Base-by-base conservation (phyloP, 331 rosid genomes). In the Cydonia oblonga region DNA sequence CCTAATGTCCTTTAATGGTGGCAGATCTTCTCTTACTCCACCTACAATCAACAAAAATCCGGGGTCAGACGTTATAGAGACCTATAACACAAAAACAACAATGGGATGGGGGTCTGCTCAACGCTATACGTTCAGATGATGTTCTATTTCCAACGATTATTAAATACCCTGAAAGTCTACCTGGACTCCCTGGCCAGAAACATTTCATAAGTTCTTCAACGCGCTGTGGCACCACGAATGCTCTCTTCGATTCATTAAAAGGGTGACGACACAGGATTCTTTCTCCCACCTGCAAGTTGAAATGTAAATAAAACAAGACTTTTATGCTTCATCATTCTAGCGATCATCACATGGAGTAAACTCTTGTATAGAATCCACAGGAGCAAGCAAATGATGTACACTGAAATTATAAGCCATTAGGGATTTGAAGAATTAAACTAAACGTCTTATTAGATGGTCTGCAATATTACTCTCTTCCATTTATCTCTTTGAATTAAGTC, bases 241-340 rank as follows among this genome's bases (percentile, higher is more conserved):
- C 99, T 83, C 99, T 88, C 81, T 95, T 95, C 56, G 99, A 95
- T 82, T 95, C 99, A 74, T 88, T 92, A 64, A 95, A 95, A 46
- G 99, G 99, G 83, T 95, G 99, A 71, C 99, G 96, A 72, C 96
- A 95, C 70, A 95, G 76, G 66, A 88, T 88, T 72, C 99, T 78
- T 79, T 91, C 96, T 72, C 99, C 99, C 7, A 87, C 97, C 99
- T 95, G 87, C 67, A 74, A n/a, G 64, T 23, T 35, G 53, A 73
- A 71, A 82, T 46, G 26, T 64, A 77, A 69, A 69, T 12, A 71
- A n/a, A n/a, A n/a, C 23, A 28, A 10, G 64, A 42, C 25, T 13
- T 33, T 64, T 53, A 19, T 52, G 38, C 52, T 56, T 40, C 69
- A 69, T 68, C 68, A 15, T 23, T 58, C 51, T 28, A 64, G 77